Evolutionary conservation across 305 asterid species (phyloP), one percentile per base, ranked within the genome.

Genomic region (Fraxinus latifolia): DNA sequence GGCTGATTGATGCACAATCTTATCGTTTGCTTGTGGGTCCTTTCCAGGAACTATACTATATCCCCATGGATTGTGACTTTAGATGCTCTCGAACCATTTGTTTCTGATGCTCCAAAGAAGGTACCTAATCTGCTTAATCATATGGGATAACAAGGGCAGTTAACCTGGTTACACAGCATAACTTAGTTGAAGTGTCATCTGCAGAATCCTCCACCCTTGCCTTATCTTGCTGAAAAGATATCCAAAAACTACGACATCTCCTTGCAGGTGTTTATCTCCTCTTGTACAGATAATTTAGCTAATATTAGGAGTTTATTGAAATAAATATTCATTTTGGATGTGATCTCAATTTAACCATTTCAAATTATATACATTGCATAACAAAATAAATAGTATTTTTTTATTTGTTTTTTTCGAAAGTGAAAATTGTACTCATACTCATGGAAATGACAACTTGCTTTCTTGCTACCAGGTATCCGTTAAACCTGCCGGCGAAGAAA

Each of bases 11-110:
- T 55, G 76, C 80, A 29, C 60, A 70, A 65, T 47, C 79, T 55
- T 37, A 74, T 44, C 37, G 31, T 81, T 77, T 65, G 42, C 67
- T 78, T 77, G 50, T 71, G 68, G 70, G 78, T 79, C 84, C 47
- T 70, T 79, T 83, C 77, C 87, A 94, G 99, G 95, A 36, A 95
- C 97, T 2, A 27, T 27, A 95, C 99, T 47, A 34, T 95, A 77
- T 95, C 99, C 83, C 98, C 99, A 80, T 94, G 99, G 99, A 95
- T 95, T 83, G 99, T 95, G 83, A 95, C 98, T 27, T 85, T 95
- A 86, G 99, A 95, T 90, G 99, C 99, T 67, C 89, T 95, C 34
- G 98, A 94, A 79, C 95, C 94, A 77, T 95, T 94, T 84, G 86
- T 93, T 79, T 88, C 89, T 55, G 95, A 88, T 84, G 93, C 89